Evolutionary conservation across 345 rosid species (phyloP), one percentile per base, ranked within the genome.

Genomic region (Brassica carinata): DNA sequence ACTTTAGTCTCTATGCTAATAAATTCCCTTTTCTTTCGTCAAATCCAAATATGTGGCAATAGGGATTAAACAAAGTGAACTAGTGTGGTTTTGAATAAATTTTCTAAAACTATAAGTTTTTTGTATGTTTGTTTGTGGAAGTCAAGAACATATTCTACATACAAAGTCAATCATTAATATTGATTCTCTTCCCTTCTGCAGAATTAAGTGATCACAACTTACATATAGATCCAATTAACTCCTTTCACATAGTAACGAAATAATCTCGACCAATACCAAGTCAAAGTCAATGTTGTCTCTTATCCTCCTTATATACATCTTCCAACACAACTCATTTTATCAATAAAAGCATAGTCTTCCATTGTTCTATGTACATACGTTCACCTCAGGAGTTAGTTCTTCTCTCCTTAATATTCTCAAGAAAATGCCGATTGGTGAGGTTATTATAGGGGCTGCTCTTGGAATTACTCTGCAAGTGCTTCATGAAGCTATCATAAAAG

Each of bases 401-500:
- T 19, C 65, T 61, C 65, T 26, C 65, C 33, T 61, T 33, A 10
- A 11, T 11, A 62, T 4, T 62, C 66, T 11, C 66, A 62, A 62
- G 23, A 57, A 55, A 72, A 67, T 67, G 78, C 34, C 64, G 11
- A 0, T 58, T 8, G 1, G 8, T 59, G 82, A 79, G 73, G 0
- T 79, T 40, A 0, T 79, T 0, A 69, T 10, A 31, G 79, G 79
- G 38, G 58, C 71, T 13, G 65, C 26, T 14, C 75, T 79, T 62
- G 71, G 45, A 68, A 0, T 19, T 62, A 8, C 4, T 48, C 70
- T 79, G 3, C 66, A 68, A 68, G 3, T 68, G 10, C 78, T 79
- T 59, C 74, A 61, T 4, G 65, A 79, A 0, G 64, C 79, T 10
- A 68, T 79, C 8, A 19, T n/a, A 74, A 79, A 4, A 6, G 75